A percentile compares a stretch with the other conserved stretches of the same genome.
Evolutionary conservation across 225 moss, liverwort and hornwort genomes (phyloP).

Genomic region (Rhytidiadelphus loreus): DNA sequence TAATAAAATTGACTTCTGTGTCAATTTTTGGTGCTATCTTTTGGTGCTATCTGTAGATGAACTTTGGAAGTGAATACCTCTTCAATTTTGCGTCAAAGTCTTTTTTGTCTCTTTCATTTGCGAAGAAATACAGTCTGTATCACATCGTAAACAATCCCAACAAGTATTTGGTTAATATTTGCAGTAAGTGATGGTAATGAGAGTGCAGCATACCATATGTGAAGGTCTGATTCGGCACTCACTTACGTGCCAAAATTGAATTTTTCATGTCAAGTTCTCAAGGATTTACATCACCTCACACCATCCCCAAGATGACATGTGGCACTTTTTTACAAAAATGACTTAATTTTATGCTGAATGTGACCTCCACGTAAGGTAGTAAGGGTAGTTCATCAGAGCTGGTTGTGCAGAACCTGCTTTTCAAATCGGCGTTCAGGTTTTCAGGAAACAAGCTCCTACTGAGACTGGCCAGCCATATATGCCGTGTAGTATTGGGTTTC

Average conservation of each 20-base stretch:
- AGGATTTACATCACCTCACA: too few species aligned
- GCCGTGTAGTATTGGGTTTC: neutral
- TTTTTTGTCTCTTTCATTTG: neutral
- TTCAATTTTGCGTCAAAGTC: neutral
- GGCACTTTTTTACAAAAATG: too few species aligned
- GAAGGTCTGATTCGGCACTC: too few species aligned
- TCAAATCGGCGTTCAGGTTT: neutral
- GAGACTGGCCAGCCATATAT: neutral
- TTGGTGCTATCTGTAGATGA: neutral
- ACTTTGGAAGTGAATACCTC: neutral
- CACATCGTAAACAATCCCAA: neutral
- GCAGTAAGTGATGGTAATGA: neutral
- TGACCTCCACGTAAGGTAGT: too few species aligned
- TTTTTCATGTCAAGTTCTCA: too few species aligned
- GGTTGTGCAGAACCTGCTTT: neutral
- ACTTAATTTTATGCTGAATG: too few species aligned
- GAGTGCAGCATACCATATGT: too few species aligned
- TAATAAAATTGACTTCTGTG: neutral
- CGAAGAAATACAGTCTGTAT: neutral
- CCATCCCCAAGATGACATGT: too few species aligned
- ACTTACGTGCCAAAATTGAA: too few species aligned
- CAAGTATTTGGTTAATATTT: neutral
- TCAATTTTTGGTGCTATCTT: neutral
- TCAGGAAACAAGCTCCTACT: neutral
- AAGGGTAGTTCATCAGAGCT: neutral